Conservation (phyloP, 768 basidiomycete species). For the Punctularia strigosozonata region DNA sequence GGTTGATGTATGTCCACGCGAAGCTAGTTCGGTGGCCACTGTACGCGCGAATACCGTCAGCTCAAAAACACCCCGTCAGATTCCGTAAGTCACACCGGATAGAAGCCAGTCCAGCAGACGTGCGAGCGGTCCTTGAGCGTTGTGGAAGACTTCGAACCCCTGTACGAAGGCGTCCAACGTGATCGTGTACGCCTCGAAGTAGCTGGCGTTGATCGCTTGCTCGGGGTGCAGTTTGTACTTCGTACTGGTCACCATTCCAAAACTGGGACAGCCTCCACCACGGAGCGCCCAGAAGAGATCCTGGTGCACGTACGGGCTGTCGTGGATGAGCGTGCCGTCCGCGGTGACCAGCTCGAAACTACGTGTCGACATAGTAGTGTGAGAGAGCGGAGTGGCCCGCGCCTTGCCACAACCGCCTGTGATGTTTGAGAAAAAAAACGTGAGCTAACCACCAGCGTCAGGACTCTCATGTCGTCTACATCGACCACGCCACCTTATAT, state of each 20-base stretch:
- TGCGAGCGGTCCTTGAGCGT: constrained; percentile 24
- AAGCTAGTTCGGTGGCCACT: neutral
- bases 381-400: constrained; percentile 32
- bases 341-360: constrained; percentile 34
- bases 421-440: too few species aligned
- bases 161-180: constrained; percentile 16
- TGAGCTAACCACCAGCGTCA: too few species aligned
- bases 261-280: constrained; percentile 38
- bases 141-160: constrained; percentile 24
- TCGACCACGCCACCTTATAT: too few species aligned
- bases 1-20: neutral
- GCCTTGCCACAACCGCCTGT: constrained; percentile 35
- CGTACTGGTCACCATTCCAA: constrained; percentile 33
- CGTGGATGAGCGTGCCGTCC: constrained; percentile 24
- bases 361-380: constrained; percentile 29
- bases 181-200: constrained; percentile 20
- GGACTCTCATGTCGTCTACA: too few species aligned
- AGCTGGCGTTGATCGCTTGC: constrained; percentile 19
- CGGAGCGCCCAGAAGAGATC: constrained; percentile 41
- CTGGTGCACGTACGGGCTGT: constrained; percentile 22
- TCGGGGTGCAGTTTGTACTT: constrained; percentile 32
- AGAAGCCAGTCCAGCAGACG: constrained; percentile 32
- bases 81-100: neutral
- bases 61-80: constrained; percentile 5
- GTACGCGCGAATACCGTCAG: neutral